Percentiles rank a stretch among this genome's conserved stretches.
phyloP scores from a whole-genome alignment of 1,284 basidiomycete genomes.

The Apiotrichum akiyoshidainum region DNA sequence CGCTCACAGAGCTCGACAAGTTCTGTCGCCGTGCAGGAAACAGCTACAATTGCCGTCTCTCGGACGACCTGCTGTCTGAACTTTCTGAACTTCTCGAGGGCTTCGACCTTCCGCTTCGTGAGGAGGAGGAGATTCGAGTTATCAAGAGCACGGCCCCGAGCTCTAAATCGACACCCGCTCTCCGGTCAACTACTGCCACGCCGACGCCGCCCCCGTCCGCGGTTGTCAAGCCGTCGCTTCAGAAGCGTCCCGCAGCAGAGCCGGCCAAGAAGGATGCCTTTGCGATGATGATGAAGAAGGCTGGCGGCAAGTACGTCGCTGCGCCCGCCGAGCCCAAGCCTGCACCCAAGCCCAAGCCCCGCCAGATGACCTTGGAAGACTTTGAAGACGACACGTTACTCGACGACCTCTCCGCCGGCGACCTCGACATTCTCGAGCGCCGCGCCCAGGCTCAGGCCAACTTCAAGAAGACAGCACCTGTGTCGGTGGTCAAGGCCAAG shows the following conservation, averaged over 20 bases:
- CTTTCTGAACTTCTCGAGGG: constrained; percentile 44
- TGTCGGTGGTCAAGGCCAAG: constrained; percentile 7
- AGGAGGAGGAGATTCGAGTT: constrained; percentile 46
- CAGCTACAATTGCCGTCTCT: constrained; percentile 45
- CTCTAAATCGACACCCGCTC: neutral
- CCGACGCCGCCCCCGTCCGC: constrained; percentile 6
- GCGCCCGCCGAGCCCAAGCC: neutral
- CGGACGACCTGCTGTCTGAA: constrained; percentile 48
- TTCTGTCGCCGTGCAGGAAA: constrained; percentile 42
- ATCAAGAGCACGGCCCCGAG: constrained; percentile 15
- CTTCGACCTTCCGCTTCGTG: constrained; percentile 36
- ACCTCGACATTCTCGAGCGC: constrained; percentile 45
- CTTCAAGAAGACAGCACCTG: constrained; percentile 3
- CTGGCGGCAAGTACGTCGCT: constrained; percentile 24
- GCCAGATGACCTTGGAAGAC: constrained; percentile 28
- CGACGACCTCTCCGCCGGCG: constrained; percentile 33
- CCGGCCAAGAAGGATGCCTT: constrained; percentile 41
- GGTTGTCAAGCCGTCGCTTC: neutral
- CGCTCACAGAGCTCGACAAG: constrained; percentile 45
- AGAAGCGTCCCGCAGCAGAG: constrained; percentile 1
- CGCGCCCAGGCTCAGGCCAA: constrained; percentile 27
- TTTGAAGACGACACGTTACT: constrained; percentile 42
- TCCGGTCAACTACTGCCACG: neutral
- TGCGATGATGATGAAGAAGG: constrained; percentile 45
- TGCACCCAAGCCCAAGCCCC: constrained; percentile 11